phyloP scores from a whole-genome alignment of 495 filamentous ascomycete species.

The Patellaria atrata region DNA sequence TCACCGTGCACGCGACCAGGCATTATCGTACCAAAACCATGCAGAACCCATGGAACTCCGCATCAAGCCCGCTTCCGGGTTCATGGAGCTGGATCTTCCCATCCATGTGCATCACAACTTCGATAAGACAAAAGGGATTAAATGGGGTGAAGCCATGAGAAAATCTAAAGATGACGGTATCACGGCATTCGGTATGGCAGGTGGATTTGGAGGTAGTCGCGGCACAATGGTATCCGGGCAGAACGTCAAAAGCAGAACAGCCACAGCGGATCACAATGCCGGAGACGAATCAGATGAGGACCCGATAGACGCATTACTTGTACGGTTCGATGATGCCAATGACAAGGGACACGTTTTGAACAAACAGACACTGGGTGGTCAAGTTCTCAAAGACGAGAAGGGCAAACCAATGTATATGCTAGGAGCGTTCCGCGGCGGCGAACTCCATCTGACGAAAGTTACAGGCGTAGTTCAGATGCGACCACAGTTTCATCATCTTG shows the following conservation, averaged over 20 bases:
- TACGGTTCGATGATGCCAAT: conserved; percentile 35
- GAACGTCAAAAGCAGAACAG: not conserved
- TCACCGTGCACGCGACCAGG: conserved; percentile 33
- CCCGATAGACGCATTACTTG: conserved; percentile 28
- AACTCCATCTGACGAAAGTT: conserved; percentile 54
- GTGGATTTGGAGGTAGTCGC: conserved; percentile 31
- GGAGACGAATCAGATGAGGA: conserved; percentile 29
- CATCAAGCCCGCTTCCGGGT: conserved; percentile 50
- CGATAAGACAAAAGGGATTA: conserved; percentile 46
- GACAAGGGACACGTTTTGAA: conserved; percentile 37
- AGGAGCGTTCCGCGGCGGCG: conserved; percentile 50
- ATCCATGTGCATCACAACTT: conserved; percentile 52
- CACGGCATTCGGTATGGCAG: conserved; percentile 42
- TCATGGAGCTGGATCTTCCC: conserved; percentile 63
- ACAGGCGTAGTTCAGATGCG: conserved; percentile 57
- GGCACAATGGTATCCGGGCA: not conserved
- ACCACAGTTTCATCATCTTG: conserved; percentile 61
- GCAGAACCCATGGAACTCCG: conserved; percentile 46
- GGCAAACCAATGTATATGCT: conserved; percentile 56
- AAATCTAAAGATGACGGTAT: conserved; percentile 45
- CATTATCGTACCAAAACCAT: conserved; percentile 39
- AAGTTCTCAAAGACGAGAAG: conserved; percentile 42
- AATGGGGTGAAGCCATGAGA: conserved; percentile 51
- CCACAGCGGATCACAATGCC: conserved; percentile 12
- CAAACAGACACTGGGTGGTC: conserved; percentile 52